Percentiles rank a stretch among this genome's conserved stretches.
phyloP scores from a whole-genome alignment of 2,329 filamentous ascomycete genomes.

The Fusarium citri region DNA sequence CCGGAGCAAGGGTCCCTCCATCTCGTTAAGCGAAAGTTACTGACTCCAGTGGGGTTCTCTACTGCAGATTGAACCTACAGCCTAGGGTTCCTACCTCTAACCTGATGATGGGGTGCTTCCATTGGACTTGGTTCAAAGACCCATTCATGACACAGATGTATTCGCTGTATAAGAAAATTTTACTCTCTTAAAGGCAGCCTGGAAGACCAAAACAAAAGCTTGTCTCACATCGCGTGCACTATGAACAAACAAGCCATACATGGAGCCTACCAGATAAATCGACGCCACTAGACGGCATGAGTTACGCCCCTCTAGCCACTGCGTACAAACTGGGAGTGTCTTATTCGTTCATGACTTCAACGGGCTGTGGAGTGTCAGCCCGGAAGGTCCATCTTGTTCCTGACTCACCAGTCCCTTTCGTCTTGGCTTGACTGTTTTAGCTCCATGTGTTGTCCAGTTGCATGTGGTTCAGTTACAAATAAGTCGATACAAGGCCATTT shows the following conservation, averaged over 20 bases:
- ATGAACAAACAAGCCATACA: slow-evolving; percentile 11
- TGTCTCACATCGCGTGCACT: slow-evolving; percentile 33
- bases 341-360: slow-evolving; percentile 30
- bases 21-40: neutral
- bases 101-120: neutral
- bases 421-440: neutral
- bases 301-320: slow-evolving; percentile 25
- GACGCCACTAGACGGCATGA: neutral
- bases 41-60: neutral
- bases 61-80: neutral
- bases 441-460: slow-evolving; percentile 2
- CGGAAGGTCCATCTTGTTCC: slow-evolving; percentile 6
- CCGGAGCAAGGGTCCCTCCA: slow-evolving; percentile 22
- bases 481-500: neutral
- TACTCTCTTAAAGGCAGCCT: neutral
- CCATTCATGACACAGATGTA: neutral
- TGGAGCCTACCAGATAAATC: neutral
- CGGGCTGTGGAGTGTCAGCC: neutral
- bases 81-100: neutral
- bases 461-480: neutral
- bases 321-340: slow-evolving; percentile 31
- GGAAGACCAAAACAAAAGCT: neutral
- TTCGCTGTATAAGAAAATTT: neutral
- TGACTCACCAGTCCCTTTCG: slow-evolving; percentile 1
- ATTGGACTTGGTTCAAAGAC: neutral